Evolutionary conservation across 1,284 basidiomycete genomes (phyloP), one percentile per base, ranked within the genome.

Genomic region (Ustilago xerochloae): DNA sequence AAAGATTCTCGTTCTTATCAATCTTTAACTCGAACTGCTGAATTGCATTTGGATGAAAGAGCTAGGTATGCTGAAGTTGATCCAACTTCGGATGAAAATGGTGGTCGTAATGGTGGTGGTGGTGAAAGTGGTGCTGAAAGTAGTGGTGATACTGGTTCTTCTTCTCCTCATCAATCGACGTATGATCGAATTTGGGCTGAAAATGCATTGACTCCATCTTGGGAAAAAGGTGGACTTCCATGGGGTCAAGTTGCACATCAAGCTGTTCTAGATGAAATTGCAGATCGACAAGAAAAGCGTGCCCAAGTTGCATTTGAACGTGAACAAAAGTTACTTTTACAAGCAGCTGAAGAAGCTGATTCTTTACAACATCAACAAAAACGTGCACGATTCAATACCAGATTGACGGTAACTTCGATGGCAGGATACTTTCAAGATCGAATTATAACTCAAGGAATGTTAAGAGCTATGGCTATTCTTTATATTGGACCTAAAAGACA

Each of bases 391-490:
- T 89, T 94, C 78, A 92, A 92, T 22, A 94, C 93, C 4, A 87
- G 93, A 47, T 86, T 98, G 77, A 96, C 96, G 0, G 97, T 99
- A 94, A 97, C 95, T 3, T 94, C 92, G 80, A 89, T 95, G 51
- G 92, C 93, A 18, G 94, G 93, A 36, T 81, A 80, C 52, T 81
- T 80, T 41, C 75, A 80, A 48, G 80, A 81, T 33, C 65, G 80
- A 10, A 81, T 81, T 64, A 46, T 81, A 24, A 76, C 79, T 15
- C 80, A 79, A 47, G 68, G 71, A 32, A 81, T 81, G 80, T 96
- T 97, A 92, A 92, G 96, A 41, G 94, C 95, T 0, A 98, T 98
- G 95, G 94, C 95, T 1, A 95, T 98, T 78, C 87, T 97, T 61
- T 98, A 98, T 86, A 91, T 98, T 68, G 96, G 96, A 0, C 94